Evolutionary conservation across 805 yeast species (phyloP).

Genomic region (Saccharomycopsis oosterbeekiorum): DNA sequence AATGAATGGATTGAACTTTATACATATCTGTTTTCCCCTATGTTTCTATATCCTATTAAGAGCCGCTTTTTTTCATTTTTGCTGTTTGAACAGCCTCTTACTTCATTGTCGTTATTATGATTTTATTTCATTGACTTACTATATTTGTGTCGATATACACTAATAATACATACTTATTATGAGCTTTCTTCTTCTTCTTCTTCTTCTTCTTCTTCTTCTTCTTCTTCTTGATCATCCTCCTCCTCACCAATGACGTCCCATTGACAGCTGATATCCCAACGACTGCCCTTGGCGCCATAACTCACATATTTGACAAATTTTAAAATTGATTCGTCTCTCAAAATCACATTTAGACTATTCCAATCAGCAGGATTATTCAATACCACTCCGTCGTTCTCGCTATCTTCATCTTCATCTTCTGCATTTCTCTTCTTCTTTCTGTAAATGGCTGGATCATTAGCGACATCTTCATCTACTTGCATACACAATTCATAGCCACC

Average conservation of each 20-base stretch:
- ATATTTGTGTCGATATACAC: no score
- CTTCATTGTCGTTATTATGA: not conserved
- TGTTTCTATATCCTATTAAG: not conserved
- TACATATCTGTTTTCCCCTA: not conserved
- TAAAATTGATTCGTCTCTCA: conserved; percentile 78
- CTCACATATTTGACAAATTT: conserved; percentile 91
- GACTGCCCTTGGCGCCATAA: conserved; percentile 73
- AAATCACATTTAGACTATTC: conserved; percentile 69
- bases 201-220: conserved; percentile 1
- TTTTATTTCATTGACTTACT: no score
- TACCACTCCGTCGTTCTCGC: conserved; percentile 44
- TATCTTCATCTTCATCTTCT: conserved; percentile 42
- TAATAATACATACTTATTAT: not conserved
- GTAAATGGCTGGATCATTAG: conserved; percentile 68
- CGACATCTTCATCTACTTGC: conserved; percentile 43
- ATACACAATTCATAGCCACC: conserved; percentile 95
- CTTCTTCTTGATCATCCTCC: conserved; percentile 7
- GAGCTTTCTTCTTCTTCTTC: not conserved
- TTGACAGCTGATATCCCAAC: conserved; percentile 82
- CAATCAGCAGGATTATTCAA: conserved; percentile 73
- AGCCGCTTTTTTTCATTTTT: not conserved
- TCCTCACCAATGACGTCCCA: conserved; percentile 48
- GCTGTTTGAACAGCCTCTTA: not conserved
- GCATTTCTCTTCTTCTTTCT: conserved; percentile 23
- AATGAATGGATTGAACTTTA: not conserved